Evolutionary conservation across 1,284 basidiomycete genomes (phyloP), one percentile per base, ranked within the genome.

Genomic region (Cutaneotrichosporon sp.): DNA sequence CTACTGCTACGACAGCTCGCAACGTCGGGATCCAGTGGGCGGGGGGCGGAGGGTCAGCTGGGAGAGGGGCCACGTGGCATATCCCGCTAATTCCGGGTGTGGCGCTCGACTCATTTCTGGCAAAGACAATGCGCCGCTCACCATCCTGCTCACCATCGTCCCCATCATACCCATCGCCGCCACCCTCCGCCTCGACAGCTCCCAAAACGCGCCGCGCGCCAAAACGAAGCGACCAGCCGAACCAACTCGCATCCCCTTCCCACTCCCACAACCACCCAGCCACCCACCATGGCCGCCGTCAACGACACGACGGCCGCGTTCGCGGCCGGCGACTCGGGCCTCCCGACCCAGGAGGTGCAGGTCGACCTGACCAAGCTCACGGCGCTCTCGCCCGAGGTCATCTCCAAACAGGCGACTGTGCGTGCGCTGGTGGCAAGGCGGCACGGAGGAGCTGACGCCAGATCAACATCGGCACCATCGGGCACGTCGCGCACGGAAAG

Each of bases 401-500:
- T 99, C 78, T 89, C 90, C 70, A 97, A 95, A 84, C 95, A 99
- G 84, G 95, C 95, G 64, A 79, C 89, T 66, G 73, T 79, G 59
- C 67, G 73, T 73, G 9, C 25, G 13, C 4, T 42, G 52, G n/a
- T 5, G n/a, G n/a, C n/a, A n/a, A n/a, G n/a, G n/a, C n/a, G n/a
- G n/a, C n/a, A n/a, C n/a, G n/a, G n/a, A n/a, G n/a, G n/a, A 9
- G 31, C 60, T 61, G 34, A 61, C 55, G 18, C 42, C 62, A 79
- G 75, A 78, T 80, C 71, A 81, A 80, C 59, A 64, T 66, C 73
- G 91, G 92, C 67, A 97, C 93, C 36, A 97, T 97, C 73, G 93
- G 92, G 58, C 93, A 97, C 85, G 93, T 95, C 85, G 92, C 92
- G 31, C 95, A 99, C 85, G 95, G 95, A 73, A 98, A 99, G 84